Evolutionary conservation across 176 grass and related monocot species (phyloP), one percentile per base, ranked within the genome.

Genomic region (Triticum timopheevii): DNA sequence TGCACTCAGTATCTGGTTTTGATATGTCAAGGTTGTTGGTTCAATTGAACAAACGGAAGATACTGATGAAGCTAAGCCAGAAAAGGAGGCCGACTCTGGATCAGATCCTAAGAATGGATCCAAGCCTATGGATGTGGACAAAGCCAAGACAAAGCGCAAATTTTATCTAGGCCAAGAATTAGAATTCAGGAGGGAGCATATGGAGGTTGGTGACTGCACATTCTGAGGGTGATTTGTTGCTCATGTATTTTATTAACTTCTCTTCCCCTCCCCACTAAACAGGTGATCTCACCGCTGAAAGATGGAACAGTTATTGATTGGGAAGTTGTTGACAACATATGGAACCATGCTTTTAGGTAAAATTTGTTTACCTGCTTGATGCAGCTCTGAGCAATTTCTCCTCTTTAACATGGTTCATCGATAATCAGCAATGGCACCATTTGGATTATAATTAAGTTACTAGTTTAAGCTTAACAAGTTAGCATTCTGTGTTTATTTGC

Each of bases 261-360:
- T 61, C 64, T 59, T 22, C 47, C 9, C 63, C 34, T 82, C 31
- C 61, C 84, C 80, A 61, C 78, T 59, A 45, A 84, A 63, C 82
- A 99, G 97, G 90, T 99, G 83, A 96, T 99, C 66, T 92, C 97
- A 27, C 83, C 97, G 35, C 90, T 99, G 86, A 99, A 99, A 89
- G 97, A 94, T 81, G 97, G 97, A 77, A 86, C 90, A 87, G 80
- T 96, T 86, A 92, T 85, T 77, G 94, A 99, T 77, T 99, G 97
- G 97, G 97, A 99, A 86, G 90, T 99, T 83, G 90, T 94, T 35
- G 94, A 97, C 74, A 97, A 93, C 80, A 92, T 99, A 94, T 99
- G 97, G 97, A 94, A 91, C 89, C 90, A 99, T 84, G 94, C 97
- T 90, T 96, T 99, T 83, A 99, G 89, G 97, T 96, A 67, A 67